These are phyloP conservation scores for Cercospora zeina DNA, from an alignment of 2,329 filamentous ascomycete species.

Conservation along the genomic window DNA sequence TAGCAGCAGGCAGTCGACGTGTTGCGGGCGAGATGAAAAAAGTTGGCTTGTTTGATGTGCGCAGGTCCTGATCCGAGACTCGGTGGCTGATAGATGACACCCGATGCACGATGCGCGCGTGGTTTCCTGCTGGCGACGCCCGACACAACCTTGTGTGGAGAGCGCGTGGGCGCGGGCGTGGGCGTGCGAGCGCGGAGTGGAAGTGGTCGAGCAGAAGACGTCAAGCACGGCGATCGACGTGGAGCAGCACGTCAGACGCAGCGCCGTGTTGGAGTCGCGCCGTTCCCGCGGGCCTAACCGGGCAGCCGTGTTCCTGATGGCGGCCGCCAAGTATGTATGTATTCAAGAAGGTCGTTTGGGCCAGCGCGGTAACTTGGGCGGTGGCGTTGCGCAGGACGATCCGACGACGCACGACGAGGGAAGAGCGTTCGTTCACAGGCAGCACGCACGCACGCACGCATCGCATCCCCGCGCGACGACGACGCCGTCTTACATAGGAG, in stretches of 20 bases:
- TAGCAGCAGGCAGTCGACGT: background rate
- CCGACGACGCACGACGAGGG: background rate
- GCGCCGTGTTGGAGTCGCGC: conserved; percentile 9
- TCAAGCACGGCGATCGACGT: conserved; percentile 10
- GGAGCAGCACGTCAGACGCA: conserved; percentile 14
- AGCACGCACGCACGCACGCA: background rate
- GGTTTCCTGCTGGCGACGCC: conserved; percentile 16
- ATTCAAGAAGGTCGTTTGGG: conserved; percentile 14
- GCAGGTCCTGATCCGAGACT: conserved; percentile 18
- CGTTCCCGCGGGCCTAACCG: conserved; percentile 14
- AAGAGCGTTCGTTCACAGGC: no score
- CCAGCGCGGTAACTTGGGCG: conserved; percentile 21
- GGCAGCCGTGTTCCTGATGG: conserved; percentile 2
- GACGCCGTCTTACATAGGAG: background rate
- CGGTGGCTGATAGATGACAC: conserved; percentile 7
- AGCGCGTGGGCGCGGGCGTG: conserved; percentile 7
- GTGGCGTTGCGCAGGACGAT: background rate
- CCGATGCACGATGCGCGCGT: background rate
- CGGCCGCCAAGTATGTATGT: conserved; percentile 11
- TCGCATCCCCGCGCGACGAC: background rate
- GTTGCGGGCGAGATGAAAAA: conserved; percentile 18
- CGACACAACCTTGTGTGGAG: conserved; percentile 21
- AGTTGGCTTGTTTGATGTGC: conserved; percentile 22
- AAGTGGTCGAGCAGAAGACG: background rate
- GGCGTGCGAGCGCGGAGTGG: background rate